phyloP scores from a whole-genome alignment of 495 filamentous ascomycete genomes.

The Xylaria intraflava region DNA sequence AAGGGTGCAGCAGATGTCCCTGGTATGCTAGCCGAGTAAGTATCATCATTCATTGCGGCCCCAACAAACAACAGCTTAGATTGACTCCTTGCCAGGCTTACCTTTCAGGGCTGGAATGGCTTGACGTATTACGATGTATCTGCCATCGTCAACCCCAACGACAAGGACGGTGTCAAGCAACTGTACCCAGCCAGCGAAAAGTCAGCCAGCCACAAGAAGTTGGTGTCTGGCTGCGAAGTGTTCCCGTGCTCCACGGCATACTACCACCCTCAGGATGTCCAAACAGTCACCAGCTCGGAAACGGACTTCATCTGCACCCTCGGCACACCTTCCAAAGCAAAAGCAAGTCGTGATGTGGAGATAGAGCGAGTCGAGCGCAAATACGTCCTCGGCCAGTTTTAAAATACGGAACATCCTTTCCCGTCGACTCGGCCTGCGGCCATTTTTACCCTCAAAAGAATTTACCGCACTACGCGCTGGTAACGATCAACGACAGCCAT shows the following conservation, averaged over 20 bases:
- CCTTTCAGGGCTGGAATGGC: conserved; percentile 38
- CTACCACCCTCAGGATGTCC: conserved; percentile 42
- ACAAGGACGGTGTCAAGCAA: conserved; percentile 39
- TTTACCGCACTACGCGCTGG: conserved; percentile 21
- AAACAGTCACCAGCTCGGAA: conserved; percentile 37
- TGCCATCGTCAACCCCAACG: conserved; percentile 46
- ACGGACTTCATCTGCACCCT: conserved; percentile 36
- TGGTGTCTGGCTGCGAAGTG: conserved; percentile 38
- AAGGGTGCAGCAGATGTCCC: conserved; percentile 29
- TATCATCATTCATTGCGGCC: conserved; percentile 4
- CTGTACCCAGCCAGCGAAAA: conserved; percentile 34
- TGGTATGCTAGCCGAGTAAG: conserved; percentile 48
- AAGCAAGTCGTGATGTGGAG: conserved; percentile 15
- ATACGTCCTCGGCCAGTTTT: conserved; percentile 29
- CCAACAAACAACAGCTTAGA: background rate
- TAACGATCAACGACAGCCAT: conserved; percentile 22
- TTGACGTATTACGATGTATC: conserved; percentile 48
- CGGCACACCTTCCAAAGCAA: conserved; percentile 23
- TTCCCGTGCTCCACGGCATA: conserved; percentile 47
- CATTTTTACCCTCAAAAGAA: conserved; percentile 8
- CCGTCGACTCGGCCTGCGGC: background rate
- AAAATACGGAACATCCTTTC: conserved; percentile 1
- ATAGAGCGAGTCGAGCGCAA: conserved; percentile 17
- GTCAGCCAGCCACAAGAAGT: conserved; percentile 9
- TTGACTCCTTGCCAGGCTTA: conserved; percentile 14